Conservation (phyloP, 108 stramenopile genomes). For the Fragilaria crotonensis region DNA sequence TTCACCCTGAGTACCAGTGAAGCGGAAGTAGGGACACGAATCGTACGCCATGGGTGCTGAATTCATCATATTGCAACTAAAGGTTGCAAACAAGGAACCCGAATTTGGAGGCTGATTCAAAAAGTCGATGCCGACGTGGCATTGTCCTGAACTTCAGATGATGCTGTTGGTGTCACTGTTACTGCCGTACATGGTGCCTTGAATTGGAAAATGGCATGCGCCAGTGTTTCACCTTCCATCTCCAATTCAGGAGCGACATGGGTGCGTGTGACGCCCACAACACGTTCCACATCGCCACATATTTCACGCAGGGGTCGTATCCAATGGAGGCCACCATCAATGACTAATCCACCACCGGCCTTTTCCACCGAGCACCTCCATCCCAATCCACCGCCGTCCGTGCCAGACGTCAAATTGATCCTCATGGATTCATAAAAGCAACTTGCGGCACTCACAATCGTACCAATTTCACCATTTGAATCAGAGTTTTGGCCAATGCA, state of each 20-base stretch:
- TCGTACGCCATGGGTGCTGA: constrained; percentile 37
- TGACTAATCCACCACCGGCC: constrained; percentile 25
- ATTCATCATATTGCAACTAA: constrained; percentile 20
- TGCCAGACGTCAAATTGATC: constrained; percentile 25
- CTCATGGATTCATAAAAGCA: constrained; percentile 35
- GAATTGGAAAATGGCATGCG: constrained; percentile 27
- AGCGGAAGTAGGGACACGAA: constrained; percentile 27
- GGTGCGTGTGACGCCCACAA: constrained; percentile 17
- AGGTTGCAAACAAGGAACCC: constrained; percentile 18
- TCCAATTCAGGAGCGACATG: constrained; percentile 9
- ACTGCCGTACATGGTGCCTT: constrained; percentile 2
- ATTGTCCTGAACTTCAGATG: too few species aligned
- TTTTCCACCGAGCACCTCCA: constrained; percentile 23
- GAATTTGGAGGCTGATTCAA: constrained; percentile 4
- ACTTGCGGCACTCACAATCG: constrained; percentile 12
- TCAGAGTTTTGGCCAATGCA: constrained; percentile 11
- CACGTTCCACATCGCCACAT: constrained; percentile 12
- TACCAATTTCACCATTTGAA: constrained; percentile 19
- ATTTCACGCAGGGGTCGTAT: constrained; percentile 24
- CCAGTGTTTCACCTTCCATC: constrained; percentile 31
- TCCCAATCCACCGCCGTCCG: constrained; percentile 17
- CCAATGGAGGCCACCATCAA: constrained; percentile 37
- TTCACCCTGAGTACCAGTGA: constrained; percentile 28
- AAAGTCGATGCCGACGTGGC: not conserved
- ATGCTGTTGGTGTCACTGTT: too few species aligned